phyloP scores from a whole-genome alignment of 108 stramenopile genomes.

The Cyclotella kingstonii region DNA sequence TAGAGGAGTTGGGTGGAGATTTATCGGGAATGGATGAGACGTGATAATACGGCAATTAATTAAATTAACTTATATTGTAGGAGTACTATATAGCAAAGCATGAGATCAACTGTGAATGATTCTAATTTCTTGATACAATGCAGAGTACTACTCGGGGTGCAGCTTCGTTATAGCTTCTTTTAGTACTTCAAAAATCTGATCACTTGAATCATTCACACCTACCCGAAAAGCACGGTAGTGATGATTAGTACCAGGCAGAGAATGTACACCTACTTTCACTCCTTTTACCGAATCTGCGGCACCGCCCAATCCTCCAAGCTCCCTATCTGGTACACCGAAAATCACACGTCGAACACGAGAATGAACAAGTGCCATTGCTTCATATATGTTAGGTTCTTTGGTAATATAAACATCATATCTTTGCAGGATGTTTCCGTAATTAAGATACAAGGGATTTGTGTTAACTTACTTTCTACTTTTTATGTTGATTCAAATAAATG shows the following conservation, averaged over 20 bases:
- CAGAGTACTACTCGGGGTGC: not conserved
- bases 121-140: no score
- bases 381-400: constrained; percentile 69
- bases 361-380: constrained; percentile 81
- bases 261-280: constrained; percentile 41
- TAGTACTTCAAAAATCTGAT: not conserved
- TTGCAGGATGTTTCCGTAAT: not conserved
- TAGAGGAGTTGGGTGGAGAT: constrained; percentile 39
- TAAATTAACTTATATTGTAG: no score
- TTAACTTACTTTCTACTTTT: not conserved
- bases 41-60: not conserved
- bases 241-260: constrained; percentile 81
- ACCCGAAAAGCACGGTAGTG: constrained; percentile 70
- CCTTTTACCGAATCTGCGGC: constrained; percentile 12
- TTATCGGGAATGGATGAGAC: constrained; percentile 8
- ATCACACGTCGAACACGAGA: constrained; percentile 64
- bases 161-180: not conserved
- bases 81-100: no score
- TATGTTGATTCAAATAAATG: no score
- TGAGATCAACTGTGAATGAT: no score
- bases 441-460: not conserved
- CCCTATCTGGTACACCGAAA: constrained; percentile 44
- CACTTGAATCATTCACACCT: no score
- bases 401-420: constrained; percentile 64
- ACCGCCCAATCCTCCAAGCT: constrained; percentile 49